Evolutionary conservation across 164 flowering plant genomes (phyloP), one percentile per base, ranked within the genome.

Genomic region (Chimonanthus praecox): DNA sequence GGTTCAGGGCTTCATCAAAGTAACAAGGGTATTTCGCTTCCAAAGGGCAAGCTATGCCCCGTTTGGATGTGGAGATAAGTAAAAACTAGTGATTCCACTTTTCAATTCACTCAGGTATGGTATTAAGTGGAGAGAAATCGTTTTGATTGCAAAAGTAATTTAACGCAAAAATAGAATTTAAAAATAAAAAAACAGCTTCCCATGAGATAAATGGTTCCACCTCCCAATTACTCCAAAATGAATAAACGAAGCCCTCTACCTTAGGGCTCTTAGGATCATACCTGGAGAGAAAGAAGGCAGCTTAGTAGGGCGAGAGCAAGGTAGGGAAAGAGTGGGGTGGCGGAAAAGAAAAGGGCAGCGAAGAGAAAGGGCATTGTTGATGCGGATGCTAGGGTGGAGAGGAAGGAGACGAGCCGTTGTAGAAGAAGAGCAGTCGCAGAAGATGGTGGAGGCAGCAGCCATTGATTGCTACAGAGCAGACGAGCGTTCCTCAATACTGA

Each of bases 361-460:
- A 46, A 74, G 47, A 6, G 48, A 73, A 50, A 78, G 21, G 51
- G 73, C 63, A n/a, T 71, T 64, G 33, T 71, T 64, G 33, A 5
- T 65, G 74, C 71, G 74, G 73, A 64, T 51, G 47, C 64, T 77
- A 72, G 33, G 33, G 33, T 49, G 71, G 10, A 78, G 45, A 1
- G 87, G 83, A 43, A 87, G 71, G 70, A 84, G 75, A 0, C 87
- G 84, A 73, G 82, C 78, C 1, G 83, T 71, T 7, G 87, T 69
- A 4, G 85, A 73, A 6, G 86, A 77, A 16, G 87, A 82, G 71
- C 78, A 84, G 70, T 85, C 88, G 2, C 83, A 75, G 67, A 81
- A 77, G 3, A 81, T 77, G 72, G 77, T 62, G 18, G 84, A 79
- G 16, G 84, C 47, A 65, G 68, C 68, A 11, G 15, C 76, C 81